phyloP scores from a whole-genome alignment of 1,284 basidiomycete species.

The Ceratobasidium sp. region DNA sequence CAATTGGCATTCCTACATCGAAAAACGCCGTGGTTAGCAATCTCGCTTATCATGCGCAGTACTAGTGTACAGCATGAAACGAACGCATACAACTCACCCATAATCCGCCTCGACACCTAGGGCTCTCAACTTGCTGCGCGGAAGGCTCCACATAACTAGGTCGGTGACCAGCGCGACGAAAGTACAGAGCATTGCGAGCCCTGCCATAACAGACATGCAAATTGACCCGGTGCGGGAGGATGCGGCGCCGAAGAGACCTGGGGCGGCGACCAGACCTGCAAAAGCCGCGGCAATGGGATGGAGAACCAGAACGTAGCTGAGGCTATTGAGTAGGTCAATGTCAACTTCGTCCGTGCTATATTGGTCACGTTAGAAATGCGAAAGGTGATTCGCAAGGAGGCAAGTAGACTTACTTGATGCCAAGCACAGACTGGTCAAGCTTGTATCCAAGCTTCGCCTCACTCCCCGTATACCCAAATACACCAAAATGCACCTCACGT shows the following conservation, averaged over 20 bases:
- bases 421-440: slow-evolving; percentile 56
- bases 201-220: slow-evolving; percentile 74
- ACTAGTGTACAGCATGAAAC: background rate
- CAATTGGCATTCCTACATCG: slow-evolving; percentile 69
- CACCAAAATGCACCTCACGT: slow-evolving; percentile 67
- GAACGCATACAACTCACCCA: slow-evolving; percentile 54
- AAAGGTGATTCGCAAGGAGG: slow-evolving; percentile 36
- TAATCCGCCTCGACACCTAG: slow-evolving; percentile 65
- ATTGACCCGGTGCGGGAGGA: slow-evolving; percentile 78
- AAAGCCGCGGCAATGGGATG: slow-evolving; percentile 81
- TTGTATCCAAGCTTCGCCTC: slow-evolving; percentile 64
- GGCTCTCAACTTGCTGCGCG: slow-evolving; percentile 66
- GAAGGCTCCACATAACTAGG: slow-evolving; percentile 81
- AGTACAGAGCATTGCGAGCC: slow-evolving; percentile 70
- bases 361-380: slow-evolving; percentile 32
- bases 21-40: background rate
- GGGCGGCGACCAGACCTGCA: slow-evolving; percentile 72
- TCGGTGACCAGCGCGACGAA: slow-evolving; percentile 78
- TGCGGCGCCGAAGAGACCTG: slow-evolving; percentile 71
- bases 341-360: slow-evolving; percentile 58
- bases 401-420: slow-evolving; percentile 54
- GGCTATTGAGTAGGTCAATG: slow-evolving; percentile 67
- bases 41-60: background rate
- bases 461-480: slow-evolving; percentile 79
- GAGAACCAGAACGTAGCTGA: slow-evolving; percentile 77